Conservation (phyloP, 352 stramenopile species). For the Globisporangium splendens region DNA sequence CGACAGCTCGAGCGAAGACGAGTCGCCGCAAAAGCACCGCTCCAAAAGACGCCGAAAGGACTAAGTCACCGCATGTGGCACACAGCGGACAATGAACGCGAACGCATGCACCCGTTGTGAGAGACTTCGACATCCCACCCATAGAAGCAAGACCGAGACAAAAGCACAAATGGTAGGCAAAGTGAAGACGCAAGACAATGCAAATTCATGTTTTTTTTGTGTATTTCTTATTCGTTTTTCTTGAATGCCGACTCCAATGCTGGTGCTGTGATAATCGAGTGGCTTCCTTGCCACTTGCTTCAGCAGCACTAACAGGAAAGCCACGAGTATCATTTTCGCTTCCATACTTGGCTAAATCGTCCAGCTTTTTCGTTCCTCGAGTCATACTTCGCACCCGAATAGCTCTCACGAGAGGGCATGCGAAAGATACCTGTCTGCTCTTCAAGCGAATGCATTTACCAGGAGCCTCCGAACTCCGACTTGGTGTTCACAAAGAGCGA, state of each 20-base stretch:
- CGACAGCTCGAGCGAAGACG: slow-evolving; percentile 16
- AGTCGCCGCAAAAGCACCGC: slow-evolving; percentile 16
- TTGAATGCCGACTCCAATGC: background rate
- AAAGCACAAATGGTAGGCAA: background rate
- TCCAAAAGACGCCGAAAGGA: slow-evolving; percentile 43
- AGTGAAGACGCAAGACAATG: background rate
- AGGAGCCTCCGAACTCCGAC: slow-evolving; percentile 86
- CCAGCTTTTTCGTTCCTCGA: background rate
- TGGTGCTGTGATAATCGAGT: background rate
- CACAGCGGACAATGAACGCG: background rate
- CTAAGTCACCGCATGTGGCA: slow-evolving; percentile 8
- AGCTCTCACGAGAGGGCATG: background rate
- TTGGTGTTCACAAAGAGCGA: slow-evolving; percentile 85
- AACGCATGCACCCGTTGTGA: background rate
- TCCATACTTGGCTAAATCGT: background rate
- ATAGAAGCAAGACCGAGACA: too few relatives aligned
- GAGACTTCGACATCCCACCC: background rate
- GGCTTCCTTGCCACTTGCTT: background rate
- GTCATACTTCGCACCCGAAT: background rate
- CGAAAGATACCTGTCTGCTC: background rate
- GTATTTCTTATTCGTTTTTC: slow-evolving; percentile 3
- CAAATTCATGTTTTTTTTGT: slow-evolving; percentile 5
- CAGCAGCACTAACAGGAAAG: background rate
- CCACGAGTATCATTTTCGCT: background rate
- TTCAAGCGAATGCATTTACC: slow-evolving; percentile 39